These are phyloP conservation scores for Candida namnaoensis DNA, from an alignment of 805 yeast species.

Conservation along the genomic window DNA sequence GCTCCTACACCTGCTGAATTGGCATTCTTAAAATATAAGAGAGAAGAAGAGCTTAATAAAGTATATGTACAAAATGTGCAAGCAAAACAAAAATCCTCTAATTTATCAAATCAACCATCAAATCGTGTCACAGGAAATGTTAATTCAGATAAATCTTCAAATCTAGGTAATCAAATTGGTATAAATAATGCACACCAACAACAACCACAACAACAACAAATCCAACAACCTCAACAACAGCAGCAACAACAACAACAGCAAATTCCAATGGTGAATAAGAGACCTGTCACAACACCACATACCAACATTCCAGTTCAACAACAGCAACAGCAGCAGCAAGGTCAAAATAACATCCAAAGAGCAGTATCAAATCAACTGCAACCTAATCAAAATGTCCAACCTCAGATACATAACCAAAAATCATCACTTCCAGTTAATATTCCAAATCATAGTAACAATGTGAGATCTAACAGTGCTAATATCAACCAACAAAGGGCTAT, in stretches of 20 bases:
- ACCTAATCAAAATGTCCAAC: not conserved
- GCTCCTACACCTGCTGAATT: constrained; percentile 81
- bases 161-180: no score
- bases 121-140: no score
- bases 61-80: constrained; percentile 41
- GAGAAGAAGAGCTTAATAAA: constrained; percentile 81
- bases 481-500: not conserved
- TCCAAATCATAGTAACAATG: no score
- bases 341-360: no score
- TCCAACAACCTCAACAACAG: constrained; percentile 7
- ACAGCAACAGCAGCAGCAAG: no score
- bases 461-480: constrained; percentile 5
- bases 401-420: not conserved
- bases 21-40: constrained; percentile 71
- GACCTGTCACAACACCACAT: no score
- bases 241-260: constrained; percentile 6
- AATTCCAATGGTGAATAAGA: not conserved
- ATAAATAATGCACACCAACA: not conserved
- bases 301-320: no score
- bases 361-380: no score
- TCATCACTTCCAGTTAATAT: no score
- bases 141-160: no score
- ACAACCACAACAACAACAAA: constrained; percentile 18
- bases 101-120: no score
- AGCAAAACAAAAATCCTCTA: not conserved